These are phyloP conservation scores for Elsinoe necatrix DNA, from an alignment of 2,329 filamentous ascomycete genomes.

Conservation along the genomic window DNA sequence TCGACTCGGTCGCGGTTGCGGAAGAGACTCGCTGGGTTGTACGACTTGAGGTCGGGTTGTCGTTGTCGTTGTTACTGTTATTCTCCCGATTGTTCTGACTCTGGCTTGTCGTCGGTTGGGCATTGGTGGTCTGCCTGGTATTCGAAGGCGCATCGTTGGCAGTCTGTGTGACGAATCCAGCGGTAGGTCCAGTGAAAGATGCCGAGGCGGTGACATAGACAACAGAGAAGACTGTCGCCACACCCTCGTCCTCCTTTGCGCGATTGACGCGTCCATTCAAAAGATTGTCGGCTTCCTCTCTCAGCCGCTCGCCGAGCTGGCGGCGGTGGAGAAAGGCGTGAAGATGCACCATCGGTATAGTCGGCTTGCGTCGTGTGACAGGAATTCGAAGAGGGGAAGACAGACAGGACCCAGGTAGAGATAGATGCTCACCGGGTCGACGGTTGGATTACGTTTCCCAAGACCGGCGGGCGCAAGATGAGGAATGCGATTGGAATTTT, in stretches of 20 bases:
- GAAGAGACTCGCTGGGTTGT: neutral
- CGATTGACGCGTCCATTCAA: neutral
- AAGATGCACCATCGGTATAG: constrained; percentile 13
- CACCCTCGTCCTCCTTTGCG: constrained; percentile 17
- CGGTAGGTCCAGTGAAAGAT: constrained; percentile 43
- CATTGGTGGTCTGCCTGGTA: neutral
- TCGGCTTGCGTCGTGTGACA: constrained; percentile 1
- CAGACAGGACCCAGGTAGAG: neutral
- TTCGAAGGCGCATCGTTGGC: constrained; percentile 16
- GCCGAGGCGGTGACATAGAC: constrained; percentile 47
- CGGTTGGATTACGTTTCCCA: neutral
- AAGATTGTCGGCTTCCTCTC: neutral
- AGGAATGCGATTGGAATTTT: constrained; percentile 4
- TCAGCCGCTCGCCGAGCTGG: constrained; percentile 2
- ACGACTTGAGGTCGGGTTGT: neutral
- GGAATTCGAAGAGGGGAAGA: constrained; percentile 5
- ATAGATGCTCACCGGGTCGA: constrained; percentile 9
- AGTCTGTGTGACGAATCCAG: constrained; percentile 25
- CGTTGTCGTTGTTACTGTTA: neutral
- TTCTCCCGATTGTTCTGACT: constrained; percentile 1
- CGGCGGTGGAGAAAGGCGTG: constrained; percentile 15
- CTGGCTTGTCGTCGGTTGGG: neutral
- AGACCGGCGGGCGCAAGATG: neutral
- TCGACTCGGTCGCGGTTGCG: neutral
- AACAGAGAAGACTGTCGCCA: constrained; percentile 33